These are phyloP conservation scores for Saraca asoca DNA, from an alignment of 331 rosid genomes.

Conservation along the genomic window DNA sequence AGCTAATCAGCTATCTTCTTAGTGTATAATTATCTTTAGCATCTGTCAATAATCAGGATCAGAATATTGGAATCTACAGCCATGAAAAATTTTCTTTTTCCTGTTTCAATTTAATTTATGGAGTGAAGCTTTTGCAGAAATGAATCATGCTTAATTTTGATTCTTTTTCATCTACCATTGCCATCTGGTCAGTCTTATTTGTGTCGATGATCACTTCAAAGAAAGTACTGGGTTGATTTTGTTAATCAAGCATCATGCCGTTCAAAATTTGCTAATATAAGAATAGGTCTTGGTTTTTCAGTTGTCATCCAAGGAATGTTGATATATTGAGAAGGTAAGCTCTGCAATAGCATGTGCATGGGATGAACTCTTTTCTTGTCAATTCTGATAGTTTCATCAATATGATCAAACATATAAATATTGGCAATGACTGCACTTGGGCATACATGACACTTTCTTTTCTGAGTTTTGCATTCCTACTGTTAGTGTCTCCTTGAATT, in stretches of 20 bases:
- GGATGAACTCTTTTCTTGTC: neutral
- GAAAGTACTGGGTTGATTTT: conserved; percentile 44
- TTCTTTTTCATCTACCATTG: conserved; percentile 13
- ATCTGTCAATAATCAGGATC: conserved; percentile 38
- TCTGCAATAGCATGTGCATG: neutral
- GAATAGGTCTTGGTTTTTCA: conserved; percentile 25
- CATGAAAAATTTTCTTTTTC: neutral
- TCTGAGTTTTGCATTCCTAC: conserved; percentile 1
- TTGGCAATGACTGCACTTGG: no score
- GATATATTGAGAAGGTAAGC: conserved; percentile 18
- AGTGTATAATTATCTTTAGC: conserved; percentile 47
- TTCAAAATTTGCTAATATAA: no score
- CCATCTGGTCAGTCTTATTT: conserved; percentile 12
- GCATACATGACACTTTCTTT: no score
- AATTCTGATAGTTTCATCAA: neutral
- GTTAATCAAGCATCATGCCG: neutral
- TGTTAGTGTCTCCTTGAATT: neutral
- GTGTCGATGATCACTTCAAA: conserved; percentile 39
- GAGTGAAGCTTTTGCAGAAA: conserved; percentile 2
- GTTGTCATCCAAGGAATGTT: conserved; percentile 11
- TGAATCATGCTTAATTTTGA: neutral
- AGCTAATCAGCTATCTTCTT: conserved; percentile 41
- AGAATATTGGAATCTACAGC: conserved; percentile 47
- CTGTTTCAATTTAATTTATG: neutral
- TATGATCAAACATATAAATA: neutral